Conservation (phyloP, 352 stramenopile species). For the Thalassiosira hispida region DNA sequence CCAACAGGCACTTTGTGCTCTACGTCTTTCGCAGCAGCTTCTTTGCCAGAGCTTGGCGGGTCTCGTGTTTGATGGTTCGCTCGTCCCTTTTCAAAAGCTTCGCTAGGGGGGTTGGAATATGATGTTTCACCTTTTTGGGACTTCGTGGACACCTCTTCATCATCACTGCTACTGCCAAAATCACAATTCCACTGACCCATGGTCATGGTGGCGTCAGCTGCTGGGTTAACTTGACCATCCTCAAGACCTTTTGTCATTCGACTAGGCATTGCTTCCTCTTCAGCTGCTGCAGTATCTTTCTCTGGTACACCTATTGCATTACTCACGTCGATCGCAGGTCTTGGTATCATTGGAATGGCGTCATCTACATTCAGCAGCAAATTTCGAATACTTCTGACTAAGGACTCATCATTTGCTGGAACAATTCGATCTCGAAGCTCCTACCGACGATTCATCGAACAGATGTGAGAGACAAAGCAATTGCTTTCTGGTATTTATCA, state of each 20-base stretch:
- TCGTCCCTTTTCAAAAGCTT: too few relatives aligned
- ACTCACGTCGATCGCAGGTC: not conserved
- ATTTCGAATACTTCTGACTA: constrained; percentile 48
- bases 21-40: not conserved
- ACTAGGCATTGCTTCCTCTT: constrained; percentile 10
- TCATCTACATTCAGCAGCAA: constrained; percentile 50
- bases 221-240: not conserved
- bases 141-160: not conserved
- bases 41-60: too few relatives aligned
- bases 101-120: not conserved
- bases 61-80: too few relatives aligned
- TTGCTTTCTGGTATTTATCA: too few relatives aligned
- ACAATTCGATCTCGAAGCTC: constrained; percentile 46
- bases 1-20: not conserved
- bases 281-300: constrained; percentile 12
- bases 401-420: constrained; percentile 40
- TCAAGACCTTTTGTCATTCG: not conserved
- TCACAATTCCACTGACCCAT: constrained; percentile 7
- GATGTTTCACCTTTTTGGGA: not conserved
- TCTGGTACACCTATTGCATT: not conserved
- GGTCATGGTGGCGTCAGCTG: not conserved
- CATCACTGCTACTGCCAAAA: constrained; percentile 17
- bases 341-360: constrained; percentile 35
- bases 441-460: not conserved
- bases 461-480: not conserved